A percentile compares a stretch with the other conserved stretches of the same genome.
phyloP scores from a whole-genome alignment of 106 monocot species.

The Allium cepa region DNA sequence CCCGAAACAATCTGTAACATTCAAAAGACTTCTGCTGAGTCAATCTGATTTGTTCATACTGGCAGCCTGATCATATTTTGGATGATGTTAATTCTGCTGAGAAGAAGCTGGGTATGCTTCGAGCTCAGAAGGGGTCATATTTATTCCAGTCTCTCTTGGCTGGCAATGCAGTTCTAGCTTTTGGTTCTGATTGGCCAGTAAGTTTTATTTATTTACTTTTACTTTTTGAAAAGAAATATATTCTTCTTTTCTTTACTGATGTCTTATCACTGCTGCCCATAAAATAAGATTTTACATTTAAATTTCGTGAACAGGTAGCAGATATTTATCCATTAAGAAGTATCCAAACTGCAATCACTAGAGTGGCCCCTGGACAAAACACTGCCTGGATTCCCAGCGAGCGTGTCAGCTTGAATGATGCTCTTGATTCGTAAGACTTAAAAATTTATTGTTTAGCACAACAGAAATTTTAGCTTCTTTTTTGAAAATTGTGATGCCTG shows the following conservation, averaged over 20 bases:
- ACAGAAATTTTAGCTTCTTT: too few relatives aligned
- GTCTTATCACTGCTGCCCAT: too few relatives aligned
- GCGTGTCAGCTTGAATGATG: constrained; percentile 55
- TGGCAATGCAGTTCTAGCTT: constrained; percentile 47
- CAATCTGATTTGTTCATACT: not conserved
- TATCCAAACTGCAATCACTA: constrained; percentile 64
- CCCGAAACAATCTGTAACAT: too few relatives aligned
- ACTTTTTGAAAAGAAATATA: not conserved
- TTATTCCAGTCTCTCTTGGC: constrained; percentile 56
- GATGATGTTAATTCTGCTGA: constrained; percentile 71
- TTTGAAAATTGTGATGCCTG: too few relatives aligned
- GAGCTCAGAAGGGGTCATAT: constrained; percentile 69
- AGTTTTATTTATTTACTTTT: constrained; percentile 6
- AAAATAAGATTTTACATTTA: too few relatives aligned
- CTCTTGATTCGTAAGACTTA: constrained; percentile 67
- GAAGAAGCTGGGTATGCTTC: constrained; percentile 57
- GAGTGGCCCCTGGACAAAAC: constrained; percentile 49
- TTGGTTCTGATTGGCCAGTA: constrained; percentile 99
- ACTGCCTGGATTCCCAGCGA: constrained; percentile 71
- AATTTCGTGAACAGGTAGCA: constrained; percentile 41
- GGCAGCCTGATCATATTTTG: constrained; percentile 79
- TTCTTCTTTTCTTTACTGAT: not conserved
- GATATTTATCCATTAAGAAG: constrained; percentile 74
- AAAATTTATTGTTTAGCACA: too few relatives aligned
- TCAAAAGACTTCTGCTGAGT: too few relatives aligned